Evolutionary conservation across 225 moss, liverwort and hornwort genomes (phyloP).

Genomic region (Thuidium tamariscinum): DNA sequence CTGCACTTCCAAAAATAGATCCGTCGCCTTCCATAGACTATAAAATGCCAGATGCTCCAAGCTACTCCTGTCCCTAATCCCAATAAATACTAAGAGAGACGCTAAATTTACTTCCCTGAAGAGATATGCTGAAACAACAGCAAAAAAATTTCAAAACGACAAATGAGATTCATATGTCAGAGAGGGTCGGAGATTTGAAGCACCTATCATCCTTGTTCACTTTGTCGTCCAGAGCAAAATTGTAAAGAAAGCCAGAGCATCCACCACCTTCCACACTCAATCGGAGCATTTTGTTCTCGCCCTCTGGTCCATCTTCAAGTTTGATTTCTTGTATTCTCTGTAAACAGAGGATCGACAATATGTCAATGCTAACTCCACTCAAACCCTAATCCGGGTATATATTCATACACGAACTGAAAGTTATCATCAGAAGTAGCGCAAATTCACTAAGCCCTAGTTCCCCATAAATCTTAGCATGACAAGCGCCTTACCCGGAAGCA

Average conservation of each 20-base stretch:
- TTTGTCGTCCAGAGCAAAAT: conserved; percentile 68
- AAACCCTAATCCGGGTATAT: not conserved
- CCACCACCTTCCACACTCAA: conserved; percentile 95
- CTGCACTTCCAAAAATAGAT: not conserved
- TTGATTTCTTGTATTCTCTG: conserved; percentile 79
- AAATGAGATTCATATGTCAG: not conserved
- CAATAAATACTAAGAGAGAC: not conserved
- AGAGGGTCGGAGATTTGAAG: not conserved
- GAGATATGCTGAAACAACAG: not conserved
- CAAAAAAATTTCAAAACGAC: not conserved
- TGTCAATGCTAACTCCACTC: not conserved
- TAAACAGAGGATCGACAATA: not conserved
- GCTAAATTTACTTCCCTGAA: not conserved
- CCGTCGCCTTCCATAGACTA: not conserved
- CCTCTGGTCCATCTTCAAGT: conserved; percentile 56
- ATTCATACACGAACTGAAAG: not conserved
- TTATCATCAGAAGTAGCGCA: not conserved
- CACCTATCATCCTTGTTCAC: conserved; percentile 77
- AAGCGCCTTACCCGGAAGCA: conserved; percentile 23
- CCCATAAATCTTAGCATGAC: not conserved
- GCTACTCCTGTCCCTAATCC: not conserved
- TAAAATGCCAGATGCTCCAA: not conserved
- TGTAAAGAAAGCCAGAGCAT: conserved; percentile 87
- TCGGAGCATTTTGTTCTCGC: conserved; percentile 59
- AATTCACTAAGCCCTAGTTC: not conserved